phyloP scores from a whole-genome alignment of 2,329 filamentous ascomycete species.

The Exophiala bonariae region DNA sequence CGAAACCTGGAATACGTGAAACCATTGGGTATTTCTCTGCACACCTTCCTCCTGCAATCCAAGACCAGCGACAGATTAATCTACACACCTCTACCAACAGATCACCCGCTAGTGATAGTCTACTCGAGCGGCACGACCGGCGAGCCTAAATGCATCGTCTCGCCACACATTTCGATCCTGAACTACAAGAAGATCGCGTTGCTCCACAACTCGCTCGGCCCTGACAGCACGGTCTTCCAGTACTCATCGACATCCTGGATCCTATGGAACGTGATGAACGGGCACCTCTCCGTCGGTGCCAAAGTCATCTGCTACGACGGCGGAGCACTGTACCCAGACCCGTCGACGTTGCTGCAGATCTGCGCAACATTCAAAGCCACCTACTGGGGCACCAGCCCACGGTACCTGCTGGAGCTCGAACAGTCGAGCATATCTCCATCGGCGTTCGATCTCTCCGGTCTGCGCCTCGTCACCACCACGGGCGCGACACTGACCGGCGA shows the following conservation, averaged over 20 bases:
- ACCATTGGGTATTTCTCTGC: constrained; percentile 24
- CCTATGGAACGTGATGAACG: constrained; percentile 48
- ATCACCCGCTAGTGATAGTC: constrained; percentile 44
- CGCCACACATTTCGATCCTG: constrained; percentile 38
- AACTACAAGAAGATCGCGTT: constrained; percentile 41
- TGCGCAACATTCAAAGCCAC: constrained; percentile 38
- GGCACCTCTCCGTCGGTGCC: constrained; percentile 43
- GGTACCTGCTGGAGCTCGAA: constrained; percentile 47
- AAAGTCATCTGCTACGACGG: constrained; percentile 47
- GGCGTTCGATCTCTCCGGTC: constrained; percentile 38
- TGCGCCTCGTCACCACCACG: constrained; percentile 47
- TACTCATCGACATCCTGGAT: constrained; percentile 51
- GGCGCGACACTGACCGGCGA: constrained; percentile 44
- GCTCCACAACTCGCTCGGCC: constrained; percentile 44
- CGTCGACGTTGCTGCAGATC: constrained; percentile 37
- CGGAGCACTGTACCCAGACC: constrained; percentile 42
- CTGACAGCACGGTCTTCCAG: constrained; percentile 44
- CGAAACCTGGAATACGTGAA: constrained; percentile 12
- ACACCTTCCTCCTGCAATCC: constrained; percentile 34
- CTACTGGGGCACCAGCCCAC: constrained; percentile 46
- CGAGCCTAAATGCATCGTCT: constrained; percentile 47
- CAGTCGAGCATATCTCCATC: constrained; percentile 25
- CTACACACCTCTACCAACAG: constrained; percentile 42
- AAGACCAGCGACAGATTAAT: constrained; percentile 32
- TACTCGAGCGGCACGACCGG: constrained; percentile 47